Conservation (phyloP, 352 stramenopile genomes). For the Globisporangium carolinianum region DNA sequence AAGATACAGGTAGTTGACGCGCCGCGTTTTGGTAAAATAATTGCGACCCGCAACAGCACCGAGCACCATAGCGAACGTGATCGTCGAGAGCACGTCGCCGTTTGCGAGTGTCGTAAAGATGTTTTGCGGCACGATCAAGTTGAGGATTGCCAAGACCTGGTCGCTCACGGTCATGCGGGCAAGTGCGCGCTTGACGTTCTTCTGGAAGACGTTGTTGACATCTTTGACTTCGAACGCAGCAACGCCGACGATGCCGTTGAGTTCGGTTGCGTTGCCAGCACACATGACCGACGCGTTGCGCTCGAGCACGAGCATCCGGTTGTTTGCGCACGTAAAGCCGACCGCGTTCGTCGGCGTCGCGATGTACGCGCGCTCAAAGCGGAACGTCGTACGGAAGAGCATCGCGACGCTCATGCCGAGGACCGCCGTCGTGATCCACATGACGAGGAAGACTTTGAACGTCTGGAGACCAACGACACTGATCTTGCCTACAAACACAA, state of each 20-base stretch:
- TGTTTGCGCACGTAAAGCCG: slow-evolving; percentile 43
- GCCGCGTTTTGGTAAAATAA: slow-evolving; percentile 52
- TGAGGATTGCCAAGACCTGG: slow-evolving; percentile 48
- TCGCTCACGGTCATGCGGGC: slow-evolving; percentile 45
- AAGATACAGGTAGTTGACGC: slow-evolving; percentile 61
- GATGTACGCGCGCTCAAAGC: slow-evolving; percentile 15
- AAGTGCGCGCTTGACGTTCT: slow-evolving; percentile 28
- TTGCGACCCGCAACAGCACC: slow-evolving; percentile 44
- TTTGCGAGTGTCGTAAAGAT: slow-evolving; percentile 45
- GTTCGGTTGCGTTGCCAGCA: slow-evolving; percentile 4
- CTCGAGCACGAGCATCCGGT: slow-evolving; percentile 16
- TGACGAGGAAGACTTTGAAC: slow-evolving; percentile 45
- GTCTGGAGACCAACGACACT: slow-evolving; percentile 63
- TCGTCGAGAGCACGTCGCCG: slow-evolving; percentile 49
- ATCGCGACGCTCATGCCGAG: slow-evolving; percentile 53
- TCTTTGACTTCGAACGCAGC: slow-evolving; percentile 37
- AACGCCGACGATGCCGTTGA: slow-evolving; percentile 8
- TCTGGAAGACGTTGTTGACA: slow-evolving; percentile 41
- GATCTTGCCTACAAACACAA: slow-evolving; percentile 69
- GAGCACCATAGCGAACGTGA: slow-evolving; percentile 65
- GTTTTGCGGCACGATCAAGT: slow-evolving; percentile 58
- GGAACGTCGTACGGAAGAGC: slow-evolving; percentile 54
- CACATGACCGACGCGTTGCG: not conserved
- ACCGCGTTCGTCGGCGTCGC: slow-evolving; percentile 24
- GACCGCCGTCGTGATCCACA: slow-evolving; percentile 40